These are phyloP conservation scores for Voacanga thouarsii DNA, from an alignment of 257 asterid species.

Conservation along the genomic window DNA sequence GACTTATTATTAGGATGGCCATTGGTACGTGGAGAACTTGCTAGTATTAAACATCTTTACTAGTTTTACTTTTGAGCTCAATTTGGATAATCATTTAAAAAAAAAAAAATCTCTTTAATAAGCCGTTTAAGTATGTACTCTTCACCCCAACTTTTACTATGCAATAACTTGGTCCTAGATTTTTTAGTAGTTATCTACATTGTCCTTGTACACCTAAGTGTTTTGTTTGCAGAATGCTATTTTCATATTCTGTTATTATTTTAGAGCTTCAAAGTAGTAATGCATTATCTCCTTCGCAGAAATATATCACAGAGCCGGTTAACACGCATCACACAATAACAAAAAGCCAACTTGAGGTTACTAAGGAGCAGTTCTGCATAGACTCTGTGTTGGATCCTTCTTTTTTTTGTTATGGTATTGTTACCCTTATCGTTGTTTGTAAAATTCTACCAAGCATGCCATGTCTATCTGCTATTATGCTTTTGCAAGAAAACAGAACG, in stretches of 20 bases:
- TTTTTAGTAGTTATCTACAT: neutral
- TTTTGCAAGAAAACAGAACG: slow-evolving; percentile 32
- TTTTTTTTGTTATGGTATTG: slow-evolving; percentile 30
- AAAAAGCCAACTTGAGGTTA: slow-evolving; percentile 20
- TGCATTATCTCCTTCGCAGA: slow-evolving; percentile 42
- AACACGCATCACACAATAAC: slow-evolving; percentile 77
- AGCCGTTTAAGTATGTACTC: neutral
- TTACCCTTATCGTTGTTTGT: slow-evolving; percentile 47
- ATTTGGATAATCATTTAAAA: neutral
- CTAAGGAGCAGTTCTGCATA: slow-evolving; percentile 31
- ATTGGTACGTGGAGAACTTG: neutral
- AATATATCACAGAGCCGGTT: slow-evolving; percentile 59
- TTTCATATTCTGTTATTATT: neutral
- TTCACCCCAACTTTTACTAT: neutral
- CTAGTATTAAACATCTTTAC: neutral
- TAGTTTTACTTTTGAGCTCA: neutral
- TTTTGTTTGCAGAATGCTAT: neutral
- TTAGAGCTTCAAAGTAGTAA: slow-evolving; percentile 8
- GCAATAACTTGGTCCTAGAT: neutral
- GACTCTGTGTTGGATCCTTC: slow-evolving; percentile 32
- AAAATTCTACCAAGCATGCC: slow-evolving; percentile 68
- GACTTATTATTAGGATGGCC: neutral
- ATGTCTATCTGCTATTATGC: slow-evolving; percentile 40
- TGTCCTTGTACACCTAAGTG: neutral
- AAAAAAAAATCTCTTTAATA: neutral